These are phyloP conservation scores for Porphyrellus sp. DNA, from an alignment of 1,284 basidiomycete species.

Conservation along the genomic window DNA sequence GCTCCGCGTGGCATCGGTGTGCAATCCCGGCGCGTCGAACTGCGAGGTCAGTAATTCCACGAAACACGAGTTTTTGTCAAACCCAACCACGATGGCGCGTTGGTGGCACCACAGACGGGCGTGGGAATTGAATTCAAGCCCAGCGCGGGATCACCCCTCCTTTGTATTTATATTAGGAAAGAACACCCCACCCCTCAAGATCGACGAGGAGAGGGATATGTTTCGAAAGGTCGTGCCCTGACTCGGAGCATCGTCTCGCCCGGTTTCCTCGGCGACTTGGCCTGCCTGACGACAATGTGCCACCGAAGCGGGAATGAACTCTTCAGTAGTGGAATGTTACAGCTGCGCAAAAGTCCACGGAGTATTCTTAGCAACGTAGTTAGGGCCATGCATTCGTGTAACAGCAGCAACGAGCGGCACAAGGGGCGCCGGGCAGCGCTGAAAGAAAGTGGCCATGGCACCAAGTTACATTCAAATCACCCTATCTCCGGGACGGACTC, in stretches of 20 bases:
- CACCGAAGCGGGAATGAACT: constrained; percentile 15
- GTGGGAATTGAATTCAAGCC: constrained; percentile 17
- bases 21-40: constrained; percentile 13
- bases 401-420: constrained; percentile 3
- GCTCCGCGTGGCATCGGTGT: constrained; percentile 23
- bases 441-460: background rate
- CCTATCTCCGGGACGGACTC: constrained; percentile 53
- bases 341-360: background rate
- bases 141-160: background rate
- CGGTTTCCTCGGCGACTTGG: background rate
- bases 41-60: background rate
- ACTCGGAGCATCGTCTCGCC: background rate
- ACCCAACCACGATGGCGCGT: constrained; percentile 23
- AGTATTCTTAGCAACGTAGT: constrained; percentile 3
- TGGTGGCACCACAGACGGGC: constrained; percentile 16
- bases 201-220: constrained; percentile 1
- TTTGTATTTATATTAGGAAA: constrained; percentile 4
- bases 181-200: constrained; percentile 13
- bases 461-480: constrained; percentile 6
- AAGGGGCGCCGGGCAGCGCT: background rate
- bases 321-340: background rate
- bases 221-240: background rate
- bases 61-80: constrained; percentile 9
- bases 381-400: background rate
- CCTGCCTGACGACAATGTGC: constrained; percentile 12